Conservation (phyloP, 2,329 filamentous ascomycete species). For the Calonectria pseudoreteaudii region DNA sequence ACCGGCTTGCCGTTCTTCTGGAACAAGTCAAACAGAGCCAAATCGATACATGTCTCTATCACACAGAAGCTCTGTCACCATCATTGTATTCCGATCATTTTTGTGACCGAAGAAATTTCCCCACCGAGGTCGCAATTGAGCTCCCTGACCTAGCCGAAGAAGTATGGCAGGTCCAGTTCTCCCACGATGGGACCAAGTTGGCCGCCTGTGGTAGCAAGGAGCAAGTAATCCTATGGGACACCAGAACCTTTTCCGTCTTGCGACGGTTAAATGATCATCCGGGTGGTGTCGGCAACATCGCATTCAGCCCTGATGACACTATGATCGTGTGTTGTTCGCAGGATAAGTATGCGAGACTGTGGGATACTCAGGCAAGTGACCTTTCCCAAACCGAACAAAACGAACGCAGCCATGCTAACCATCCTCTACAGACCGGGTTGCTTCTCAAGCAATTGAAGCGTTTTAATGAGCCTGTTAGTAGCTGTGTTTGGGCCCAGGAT, state of each 20-base stretch:
- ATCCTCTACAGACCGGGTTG: slow-evolving; percentile 65
- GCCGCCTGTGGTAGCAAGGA: slow-evolving; percentile 85
- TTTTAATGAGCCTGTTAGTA: slow-evolving; percentile 87
- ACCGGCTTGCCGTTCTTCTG: slow-evolving; percentile 84
- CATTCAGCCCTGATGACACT: slow-evolving; percentile 93
- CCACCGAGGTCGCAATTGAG: slow-evolving; percentile 76
- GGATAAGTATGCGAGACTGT: slow-evolving; percentile 80
- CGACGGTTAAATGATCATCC: slow-evolving; percentile 75
- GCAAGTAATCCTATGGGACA: slow-evolving; percentile 85
- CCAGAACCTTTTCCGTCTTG: slow-evolving; percentile 74
- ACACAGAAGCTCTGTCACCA: slow-evolving; percentile 82
- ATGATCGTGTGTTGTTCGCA: slow-evolving; percentile 87
- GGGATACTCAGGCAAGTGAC: slow-evolving; percentile 74
- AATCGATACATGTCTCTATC: slow-evolving; percentile 86
- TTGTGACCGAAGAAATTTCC: slow-evolving; percentile 85
- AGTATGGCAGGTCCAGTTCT: slow-evolving; percentile 93
- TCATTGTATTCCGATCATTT: slow-evolving; percentile 91
- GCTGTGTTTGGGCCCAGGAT: slow-evolving; percentile 89
- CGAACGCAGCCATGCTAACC: slow-evolving; percentile 30
- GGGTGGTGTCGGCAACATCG: slow-evolving; percentile 79
- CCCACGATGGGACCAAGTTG: slow-evolving; percentile 84
- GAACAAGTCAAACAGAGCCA: slow-evolving; percentile 87
- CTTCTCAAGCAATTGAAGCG: slow-evolving; percentile 73
- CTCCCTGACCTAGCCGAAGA: slow-evolving; percentile 82
- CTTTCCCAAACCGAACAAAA: neutral